A percentile compares a stretch with the other conserved stretches of the same genome.
These are phyloP conservation scores for Colletotrichum limetticola DNA, from an alignment of 2,329 filamentous ascomycete genomes.

Conservation along the genomic window DNA sequence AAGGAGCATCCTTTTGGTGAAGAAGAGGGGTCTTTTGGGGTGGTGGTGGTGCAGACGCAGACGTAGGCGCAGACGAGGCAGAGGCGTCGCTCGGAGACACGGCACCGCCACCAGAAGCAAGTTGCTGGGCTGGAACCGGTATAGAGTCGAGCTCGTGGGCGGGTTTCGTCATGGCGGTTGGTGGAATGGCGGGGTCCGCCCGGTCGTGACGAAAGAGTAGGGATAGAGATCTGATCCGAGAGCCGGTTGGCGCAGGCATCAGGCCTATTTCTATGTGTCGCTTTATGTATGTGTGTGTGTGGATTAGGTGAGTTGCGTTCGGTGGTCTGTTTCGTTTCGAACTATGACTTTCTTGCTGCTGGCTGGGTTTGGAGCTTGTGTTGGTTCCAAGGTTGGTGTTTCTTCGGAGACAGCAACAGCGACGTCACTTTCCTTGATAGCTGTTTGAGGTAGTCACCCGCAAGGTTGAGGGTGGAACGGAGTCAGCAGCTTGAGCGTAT, in stretches of 20 bases:
- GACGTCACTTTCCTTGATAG: not conserved
- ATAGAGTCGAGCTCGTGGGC: conserved; percentile 7
- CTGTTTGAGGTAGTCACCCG: not conserved
- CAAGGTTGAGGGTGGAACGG: not conserved
- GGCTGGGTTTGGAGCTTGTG: not conserved
- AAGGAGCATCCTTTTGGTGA: conserved; percentile 10
- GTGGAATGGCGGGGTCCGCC: conserved; percentile 13
- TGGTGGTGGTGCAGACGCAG: not conserved
- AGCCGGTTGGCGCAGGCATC: conserved; percentile 28
- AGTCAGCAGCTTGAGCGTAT: not conserved
- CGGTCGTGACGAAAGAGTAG: conserved; percentile 19
- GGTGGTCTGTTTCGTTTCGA: not conserved
- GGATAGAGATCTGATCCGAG: conserved; percentile 27
- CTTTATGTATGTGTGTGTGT: not conserved
- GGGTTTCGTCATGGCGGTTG: conserved; percentile 29
- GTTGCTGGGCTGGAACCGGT: conserved; percentile 1
- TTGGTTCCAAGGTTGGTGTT: no score
- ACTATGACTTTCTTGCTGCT: not conserved
- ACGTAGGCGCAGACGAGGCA: not conserved
- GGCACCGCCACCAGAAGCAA: not conserved
- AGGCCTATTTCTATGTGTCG: not conserved
- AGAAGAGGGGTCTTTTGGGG: conserved; percentile 22
- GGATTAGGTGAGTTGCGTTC: not conserved
- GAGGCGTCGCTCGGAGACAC: not conserved
- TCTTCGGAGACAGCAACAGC: not conserved